Percentiles rank a stretch among this genome's conserved stretches.
Conservation (phyloP, 805 yeast species). For the Limtongozyma cylindracea region DNA sequence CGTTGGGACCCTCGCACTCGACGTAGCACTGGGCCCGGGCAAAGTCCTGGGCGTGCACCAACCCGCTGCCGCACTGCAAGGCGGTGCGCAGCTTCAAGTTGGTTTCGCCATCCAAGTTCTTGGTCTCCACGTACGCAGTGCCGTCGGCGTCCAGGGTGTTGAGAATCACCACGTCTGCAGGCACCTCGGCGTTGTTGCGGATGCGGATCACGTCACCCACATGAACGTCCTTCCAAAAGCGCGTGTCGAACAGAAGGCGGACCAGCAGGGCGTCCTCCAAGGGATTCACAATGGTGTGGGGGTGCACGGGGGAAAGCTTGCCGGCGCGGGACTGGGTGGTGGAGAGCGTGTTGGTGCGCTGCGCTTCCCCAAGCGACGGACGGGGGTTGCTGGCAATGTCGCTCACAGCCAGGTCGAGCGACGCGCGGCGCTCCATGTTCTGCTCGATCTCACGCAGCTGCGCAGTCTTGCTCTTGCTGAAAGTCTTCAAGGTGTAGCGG, state of each 20-base stretch:
- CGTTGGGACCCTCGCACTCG: slow-evolving; percentile 52
- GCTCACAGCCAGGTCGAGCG: too few relatives aligned
- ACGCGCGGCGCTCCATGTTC: slow-evolving; percentile 2
- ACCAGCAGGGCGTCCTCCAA: too few relatives aligned
- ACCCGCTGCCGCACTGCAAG: slow-evolving; percentile 20
- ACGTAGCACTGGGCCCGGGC: slow-evolving; percentile 30
- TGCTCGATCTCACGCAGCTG: slow-evolving; percentile 6
- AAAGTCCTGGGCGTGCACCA: slow-evolving; percentile 32
- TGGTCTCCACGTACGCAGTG: slow-evolving; percentile 18
- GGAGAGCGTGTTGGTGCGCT: too few relatives aligned
- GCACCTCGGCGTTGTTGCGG: slow-evolving; percentile 47
- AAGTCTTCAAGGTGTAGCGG: slow-evolving; percentile 4
- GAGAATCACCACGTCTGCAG: slow-evolving; percentile 42
- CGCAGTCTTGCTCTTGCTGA: slow-evolving; percentile 5
- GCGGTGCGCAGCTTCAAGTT: slow-evolving; percentile 33
- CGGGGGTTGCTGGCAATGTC: too few relatives aligned
- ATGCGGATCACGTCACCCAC: slow-evolving; percentile 45
- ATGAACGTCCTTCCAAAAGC: slow-evolving; percentile 5
- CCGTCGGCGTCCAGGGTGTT: slow-evolving; percentile 48
- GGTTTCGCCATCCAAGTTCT: slow-evolving; percentile 2
- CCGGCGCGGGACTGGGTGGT: too few relatives aligned
- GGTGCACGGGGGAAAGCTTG: neutral
- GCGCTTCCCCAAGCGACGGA: too few relatives aligned
- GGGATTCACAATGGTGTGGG: too few relatives aligned
- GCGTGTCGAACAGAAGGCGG: slow-evolving; percentile 3